phyloP scores from a whole-genome alignment of 2,329 filamentous ascomycete species.

The Trichoderma koningiopsis region DNA sequence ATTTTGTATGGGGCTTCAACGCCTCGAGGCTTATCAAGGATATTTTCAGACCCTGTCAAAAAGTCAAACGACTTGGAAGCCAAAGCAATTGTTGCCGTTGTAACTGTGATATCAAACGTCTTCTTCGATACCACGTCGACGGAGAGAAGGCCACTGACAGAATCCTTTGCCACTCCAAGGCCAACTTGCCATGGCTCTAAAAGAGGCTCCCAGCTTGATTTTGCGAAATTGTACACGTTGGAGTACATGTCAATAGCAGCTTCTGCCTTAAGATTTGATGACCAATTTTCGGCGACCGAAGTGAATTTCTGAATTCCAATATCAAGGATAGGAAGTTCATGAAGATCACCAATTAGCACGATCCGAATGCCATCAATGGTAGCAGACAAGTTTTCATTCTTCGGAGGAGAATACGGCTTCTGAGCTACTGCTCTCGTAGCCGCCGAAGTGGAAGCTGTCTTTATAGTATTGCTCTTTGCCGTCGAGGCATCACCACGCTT shows the following conservation, averaged over 20 bases:
- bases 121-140: conserved; percentile 88
- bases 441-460: conserved; percentile 40
- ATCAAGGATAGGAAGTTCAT: conserved; percentile 93
- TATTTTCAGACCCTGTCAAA: conserved; percentile 79
- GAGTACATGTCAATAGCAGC: conserved; percentile 90
- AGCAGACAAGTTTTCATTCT: conserved; percentile 78
- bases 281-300: conserved; percentile 87
- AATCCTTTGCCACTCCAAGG: conserved; percentile 80
- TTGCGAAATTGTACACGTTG: conserved; percentile 98
- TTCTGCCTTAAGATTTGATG: conserved; percentile 80
- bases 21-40: conserved; percentile 88
- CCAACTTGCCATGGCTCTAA: conserved; percentile 97
- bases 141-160: conserved; percentile 72
- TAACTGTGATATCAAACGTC: conserved; percentile 87
- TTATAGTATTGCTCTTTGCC: conserved; percentile 46
- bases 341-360: conserved; percentile 91
- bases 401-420: conserved; percentile 25
- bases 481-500: conserved; percentile 56
- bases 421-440: conserved; percentile 29
- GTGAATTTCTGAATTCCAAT: conserved; percentile 90
- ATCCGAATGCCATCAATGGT: conserved; percentile 86
- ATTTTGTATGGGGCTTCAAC: conserved; percentile 92
- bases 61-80: conserved; percentile 93
- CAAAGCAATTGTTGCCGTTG: conserved; percentile 89
- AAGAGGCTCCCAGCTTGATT: conserved; percentile 96